phyloP scores from a whole-genome alignment of 441 rosid species.

The Mallotus japonicus region DNA sequence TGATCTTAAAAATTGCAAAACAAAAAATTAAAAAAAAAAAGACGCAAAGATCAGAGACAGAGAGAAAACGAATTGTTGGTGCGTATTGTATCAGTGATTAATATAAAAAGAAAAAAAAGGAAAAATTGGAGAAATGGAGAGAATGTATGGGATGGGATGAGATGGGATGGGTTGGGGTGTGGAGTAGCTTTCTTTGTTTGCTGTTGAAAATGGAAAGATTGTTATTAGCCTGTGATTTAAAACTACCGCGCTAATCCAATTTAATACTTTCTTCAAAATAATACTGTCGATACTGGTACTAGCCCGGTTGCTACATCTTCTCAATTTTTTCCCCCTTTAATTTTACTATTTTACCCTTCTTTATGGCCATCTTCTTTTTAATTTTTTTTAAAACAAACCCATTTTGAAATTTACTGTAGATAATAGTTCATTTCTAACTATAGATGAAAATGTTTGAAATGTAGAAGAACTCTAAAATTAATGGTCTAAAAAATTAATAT shows the following conservation, averaged over 20 bases:
- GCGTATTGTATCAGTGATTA: neutral
- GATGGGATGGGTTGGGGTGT: constrained; percentile 10
- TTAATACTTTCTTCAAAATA: no score
- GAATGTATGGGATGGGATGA: neutral
- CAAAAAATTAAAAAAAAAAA: no score
- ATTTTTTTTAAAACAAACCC: no score
- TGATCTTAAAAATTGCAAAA: neutral
- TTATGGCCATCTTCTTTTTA: no score
- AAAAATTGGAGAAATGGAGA: neutral
- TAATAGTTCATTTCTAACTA: no score
- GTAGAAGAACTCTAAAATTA: no score
- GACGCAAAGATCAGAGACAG: neutral
- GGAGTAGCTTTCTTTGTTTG: constrained; percentile 24
- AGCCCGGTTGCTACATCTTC: neutral
- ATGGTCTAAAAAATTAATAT: no score
- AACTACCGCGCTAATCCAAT: constrained; percentile 37
- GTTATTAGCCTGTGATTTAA: constrained; percentile 35
- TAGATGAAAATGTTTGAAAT: no score
- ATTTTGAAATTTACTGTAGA: no score
- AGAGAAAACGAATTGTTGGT: neutral
- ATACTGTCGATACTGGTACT: no score
- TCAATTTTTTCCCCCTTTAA: neutral
- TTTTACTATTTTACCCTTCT: no score
- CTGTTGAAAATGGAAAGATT: neutral
- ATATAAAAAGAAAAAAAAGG: neutral